Evolutionary conservation across 2,329 filamentous ascomycete genomes (phyloP).

Genomic region (Fusarium abutilonis): DNA sequence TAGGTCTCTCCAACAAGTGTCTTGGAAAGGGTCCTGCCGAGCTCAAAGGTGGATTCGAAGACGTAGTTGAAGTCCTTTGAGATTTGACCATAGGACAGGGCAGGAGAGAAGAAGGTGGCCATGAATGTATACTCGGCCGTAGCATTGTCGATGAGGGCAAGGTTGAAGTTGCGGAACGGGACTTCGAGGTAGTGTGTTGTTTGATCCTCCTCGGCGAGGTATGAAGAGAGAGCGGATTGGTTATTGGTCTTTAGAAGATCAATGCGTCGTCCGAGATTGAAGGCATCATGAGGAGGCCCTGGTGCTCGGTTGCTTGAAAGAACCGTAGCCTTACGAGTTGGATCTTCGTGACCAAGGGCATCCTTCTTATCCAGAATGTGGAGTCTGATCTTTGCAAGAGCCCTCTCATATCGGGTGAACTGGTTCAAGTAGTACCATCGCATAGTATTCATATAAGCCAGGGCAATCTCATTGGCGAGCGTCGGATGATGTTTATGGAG

Average conservation of each 20-base stretch:
- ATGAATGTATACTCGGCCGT: conserved; percentile 96
- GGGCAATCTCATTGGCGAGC: conserved; percentile 89
- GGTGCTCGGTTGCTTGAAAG: conserved; percentile 58
- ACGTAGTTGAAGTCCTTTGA: conserved; percentile 87
- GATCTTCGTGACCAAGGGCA: conserved; percentile 81
- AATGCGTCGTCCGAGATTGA: conserved; percentile 85
- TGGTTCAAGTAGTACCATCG: conserved; percentile 96
- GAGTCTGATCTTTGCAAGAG: conserved; percentile 84
- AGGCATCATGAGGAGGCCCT: conserved; percentile 80
- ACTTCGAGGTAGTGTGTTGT: conserved; percentile 86
- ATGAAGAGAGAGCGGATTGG: conserved; percentile 82
- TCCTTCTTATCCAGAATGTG: conserved; percentile 86
- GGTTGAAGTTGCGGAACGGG: conserved; percentile 93
- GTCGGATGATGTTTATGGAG: conserved; percentile 81
- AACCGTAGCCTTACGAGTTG: conserved; percentile 69
- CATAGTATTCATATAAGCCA: conserved; percentile 98
- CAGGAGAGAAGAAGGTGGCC: conserved; percentile 85
- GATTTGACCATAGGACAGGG: conserved; percentile 78
- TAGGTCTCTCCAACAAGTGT: conserved; percentile 78
- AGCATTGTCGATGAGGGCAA: conserved; percentile 92
- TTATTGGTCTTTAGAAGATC: conserved; percentile 81
- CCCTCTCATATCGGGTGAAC: conserved; percentile 86
- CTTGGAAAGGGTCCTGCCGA: conserved; percentile 81
- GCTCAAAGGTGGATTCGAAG: conserved; percentile 87
- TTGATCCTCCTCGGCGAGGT: conserved; percentile 91